Base-by-base conservation (phyloP, 192 early-diverging fungal species). In the Diversispora epigaea region DNA sequence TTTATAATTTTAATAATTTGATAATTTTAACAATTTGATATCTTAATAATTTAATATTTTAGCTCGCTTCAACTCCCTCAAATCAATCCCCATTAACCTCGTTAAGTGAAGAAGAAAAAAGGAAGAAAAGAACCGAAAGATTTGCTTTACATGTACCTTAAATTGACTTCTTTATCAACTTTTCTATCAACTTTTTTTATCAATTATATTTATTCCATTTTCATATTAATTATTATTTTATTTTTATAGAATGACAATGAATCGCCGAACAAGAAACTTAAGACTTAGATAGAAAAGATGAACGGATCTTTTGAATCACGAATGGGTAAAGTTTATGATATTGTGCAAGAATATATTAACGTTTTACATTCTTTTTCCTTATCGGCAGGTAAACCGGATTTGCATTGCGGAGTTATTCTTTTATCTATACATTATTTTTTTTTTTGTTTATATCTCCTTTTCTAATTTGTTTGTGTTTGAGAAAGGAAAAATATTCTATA, bases 81-180 rank as follows among this genome's bases (percentile, higher is more conserved):
- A 32, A 32, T 2, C 25, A 32, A 32, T 32, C 19, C 0, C 4
- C 57, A 25, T 67, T 22, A 0, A 67, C 10, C 25, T 46, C 65
- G 4, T 67, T 15, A 49, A 49, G 17, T 12, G 88, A 89, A 58
- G 89, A 91, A 77, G 89, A 91, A 70, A 89, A 70, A 70, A 70
- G 40, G 68, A 72, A 55, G 60, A 72, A 22, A 45, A 72, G 70
- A 58, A 56, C 70, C 1, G 70, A 72, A 45, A 22, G 41, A 12
- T 72, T 72, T 46, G 4, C 11, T 7, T 58, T 6, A 19, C 11
- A 43, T 72, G 70, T 68, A 57, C 6, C 25, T 57, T 43, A 11
- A 39, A 57, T 22, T 12, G 32, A 11, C 6, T 44, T 66, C 44
- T 47, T 14, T 22, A 45, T 32, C 25, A 32, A 32, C 25, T 32